Evolutionary conservation across 2,329 filamentous ascomycete genomes (phyloP).

Genomic region (Talaromyces amestolkiae): DNA sequence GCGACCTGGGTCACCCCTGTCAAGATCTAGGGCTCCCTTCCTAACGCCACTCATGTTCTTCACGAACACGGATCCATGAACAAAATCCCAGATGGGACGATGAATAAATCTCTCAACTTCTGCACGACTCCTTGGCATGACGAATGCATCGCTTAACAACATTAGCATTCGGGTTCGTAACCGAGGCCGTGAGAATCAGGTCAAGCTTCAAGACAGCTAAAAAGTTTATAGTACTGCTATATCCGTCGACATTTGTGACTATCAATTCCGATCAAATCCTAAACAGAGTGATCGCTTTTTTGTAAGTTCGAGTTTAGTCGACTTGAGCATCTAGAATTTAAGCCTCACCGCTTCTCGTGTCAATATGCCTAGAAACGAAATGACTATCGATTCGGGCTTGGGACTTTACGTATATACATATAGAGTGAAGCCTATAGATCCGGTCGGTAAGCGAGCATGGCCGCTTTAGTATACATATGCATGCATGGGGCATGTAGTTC

Average conservation of each 20-base stretch:
- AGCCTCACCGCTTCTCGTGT: no score
- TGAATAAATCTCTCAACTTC: no score
- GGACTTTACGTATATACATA: background rate
- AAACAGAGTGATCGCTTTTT: background rate
- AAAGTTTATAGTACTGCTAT: no score
- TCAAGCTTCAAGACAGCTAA: no score
- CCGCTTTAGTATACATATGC: background rate
- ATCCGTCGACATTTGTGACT: no score
- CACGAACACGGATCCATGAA: no score
- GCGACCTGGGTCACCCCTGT: background rate
- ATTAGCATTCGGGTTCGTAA: no score
- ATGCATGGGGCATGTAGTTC: background rate
- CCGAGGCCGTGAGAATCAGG: no score
- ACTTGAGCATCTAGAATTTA: background rate
- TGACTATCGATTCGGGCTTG: no score
- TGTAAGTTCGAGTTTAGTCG: background rate
- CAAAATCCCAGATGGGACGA: no score
- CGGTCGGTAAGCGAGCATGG: background rate
- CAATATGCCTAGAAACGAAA: background rate
- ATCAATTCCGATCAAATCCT: background rate
- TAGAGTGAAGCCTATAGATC: background rate
- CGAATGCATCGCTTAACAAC: no score
- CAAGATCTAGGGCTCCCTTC: background rate
- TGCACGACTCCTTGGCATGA: no score
- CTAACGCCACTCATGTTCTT: background rate